Evolutionary conservation across 2,329 filamentous ascomycete species (phyloP).

Genomic region (Claviceps maximensis): DNA sequence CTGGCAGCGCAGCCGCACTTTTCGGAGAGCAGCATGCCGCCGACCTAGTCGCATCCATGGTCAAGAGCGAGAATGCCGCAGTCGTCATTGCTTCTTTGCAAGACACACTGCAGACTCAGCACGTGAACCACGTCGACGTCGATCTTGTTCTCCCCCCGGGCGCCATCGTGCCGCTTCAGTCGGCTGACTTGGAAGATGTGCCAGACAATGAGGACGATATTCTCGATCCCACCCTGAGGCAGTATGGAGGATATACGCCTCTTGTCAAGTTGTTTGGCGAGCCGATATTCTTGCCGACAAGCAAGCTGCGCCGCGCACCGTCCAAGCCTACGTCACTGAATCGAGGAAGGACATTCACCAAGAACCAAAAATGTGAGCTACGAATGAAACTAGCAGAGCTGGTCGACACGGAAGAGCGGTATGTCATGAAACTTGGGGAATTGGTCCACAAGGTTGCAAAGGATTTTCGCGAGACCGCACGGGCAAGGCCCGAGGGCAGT

Average conservation of each 20-base stretch:
- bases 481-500: conserved; percentile 43
- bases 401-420: conserved; percentile 86
- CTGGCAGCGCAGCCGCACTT: conserved; percentile 52
- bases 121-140: conserved; percentile 72
- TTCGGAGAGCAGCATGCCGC: conserved; percentile 91
- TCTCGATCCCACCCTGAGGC: conserved; percentile 47
- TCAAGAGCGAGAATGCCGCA: conserved; percentile 61
- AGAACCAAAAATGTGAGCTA: conserved; percentile 70
- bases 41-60: conserved; percentile 75
- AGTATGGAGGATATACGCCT: conserved; percentile 67
- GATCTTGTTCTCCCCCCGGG: conserved; percentile 76
- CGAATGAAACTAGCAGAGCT: conserved; percentile 83
- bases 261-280: conserved; percentile 72
- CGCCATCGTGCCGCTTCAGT: conserved; percentile 52
- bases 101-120: conserved; percentile 66
- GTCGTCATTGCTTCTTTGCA: conserved; percentile 63
- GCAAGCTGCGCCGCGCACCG: conserved; percentile 69
- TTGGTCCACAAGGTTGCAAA: conserved; percentile 69
- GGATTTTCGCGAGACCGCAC: conserved; percentile 63
- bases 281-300: conserved; percentile 74
- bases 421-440: conserved; percentile 77
- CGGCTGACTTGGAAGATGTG: conserved; percentile 45
- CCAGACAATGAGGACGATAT: conserved; percentile 53
- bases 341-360: conserved; percentile 62
- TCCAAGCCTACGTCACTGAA: conserved; percentile 75